Evolutionary conservation across 192 early-diverging fungal species (phyloP).

Genomic region (Gamsiella multidivaricata): DNA sequence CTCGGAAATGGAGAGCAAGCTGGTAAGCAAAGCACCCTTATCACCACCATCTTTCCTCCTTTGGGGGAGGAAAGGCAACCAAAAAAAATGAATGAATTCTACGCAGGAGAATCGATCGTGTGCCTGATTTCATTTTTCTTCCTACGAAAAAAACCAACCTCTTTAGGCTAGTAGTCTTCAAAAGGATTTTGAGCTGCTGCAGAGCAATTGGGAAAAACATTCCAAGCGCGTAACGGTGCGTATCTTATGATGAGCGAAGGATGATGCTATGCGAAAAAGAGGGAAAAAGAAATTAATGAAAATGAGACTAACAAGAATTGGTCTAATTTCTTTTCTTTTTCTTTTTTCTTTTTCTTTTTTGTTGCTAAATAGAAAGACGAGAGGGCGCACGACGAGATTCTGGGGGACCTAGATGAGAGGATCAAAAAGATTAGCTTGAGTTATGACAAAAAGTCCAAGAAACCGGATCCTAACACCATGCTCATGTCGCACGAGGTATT

Average conservation of each 20-base stretch:
- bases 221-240: slow-evolving; percentile 51
- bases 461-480: slow-evolving; percentile 48
- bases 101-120: neutral
- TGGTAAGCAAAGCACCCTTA: slow-evolving; percentile 35
- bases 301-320: neutral
- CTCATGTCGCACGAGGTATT: slow-evolving; percentile 56
- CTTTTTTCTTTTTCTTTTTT: neutral
- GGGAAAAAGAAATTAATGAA: too few species aligned
- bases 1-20: slow-evolving; percentile 52
- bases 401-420: slow-evolving; percentile 52
- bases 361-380: slow-evolving; percentile 61
- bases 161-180: slow-evolving; percentile 51
- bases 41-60: neutral
- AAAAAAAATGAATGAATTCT: neutral
- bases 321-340: too few species aligned
- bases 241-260: neutral
- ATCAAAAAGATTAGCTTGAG: slow-evolving; percentile 54
- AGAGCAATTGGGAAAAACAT: slow-evolving; percentile 56
- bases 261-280: neutral
- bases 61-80: neutral
- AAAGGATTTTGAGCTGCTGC: slow-evolving; percentile 56
- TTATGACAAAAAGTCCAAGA: slow-evolving; percentile 57
- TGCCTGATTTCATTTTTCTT: neutral
- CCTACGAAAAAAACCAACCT: neutral
- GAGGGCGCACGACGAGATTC: slow-evolving; percentile 44